Base-by-base conservation (phyloP, 805 yeast genomes). In the Metschnikowia drakensbergensis region DNA sequence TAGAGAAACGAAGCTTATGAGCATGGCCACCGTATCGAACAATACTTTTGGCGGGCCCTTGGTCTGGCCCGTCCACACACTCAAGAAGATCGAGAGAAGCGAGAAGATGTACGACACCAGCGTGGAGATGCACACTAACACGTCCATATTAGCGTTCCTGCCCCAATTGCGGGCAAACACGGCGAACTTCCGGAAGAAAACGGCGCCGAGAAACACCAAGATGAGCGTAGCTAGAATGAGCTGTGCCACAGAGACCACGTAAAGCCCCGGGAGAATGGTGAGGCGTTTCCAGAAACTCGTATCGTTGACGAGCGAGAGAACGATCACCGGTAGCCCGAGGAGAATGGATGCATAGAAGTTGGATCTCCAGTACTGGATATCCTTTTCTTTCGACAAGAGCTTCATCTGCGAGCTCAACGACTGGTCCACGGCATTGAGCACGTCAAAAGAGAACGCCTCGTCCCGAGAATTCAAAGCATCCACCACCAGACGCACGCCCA, bases 21-120 rank as follows among this genome's bases (percentile, higher is more conserved):
- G 74, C 95, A 95, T 88, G 11, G 84, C 82, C 1, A 89, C 77
- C 0, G 98, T 90, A 50, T 89, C 97, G 71, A 94, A 91, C 32
- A 90, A 72, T 0, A 85, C 80, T 45, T 77, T 81, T 5, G 96
- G 95, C 5, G 83, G 76, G 45, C 63, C 61, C 0, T 63, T 54
- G 25, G 59, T 60, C 7, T 66, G 65, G n/a, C 75, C 70, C 28
- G 65, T 59, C 61, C 77, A 55, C 17, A 81, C 69, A 36, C 81
- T 73, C 32, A 74, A 64, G 0, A 77, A 29, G 52, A 89, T 80
- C 0, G 94, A 78, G 26, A 81, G 63, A 1, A 86, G 62, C 1
- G 97, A 90, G 59, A 88, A 92, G 4, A 72, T 42, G 61, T 81
- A 94, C 4, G 97, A 88, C 23, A 86, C 81, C 42, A 84, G 68